A percentile compares a stretch with the other conserved stretches of the same genome.
Evolutionary conservation across 371 early-diverging fungal species (phyloP).

Genomic region (Mucor ambiguus): DNA sequence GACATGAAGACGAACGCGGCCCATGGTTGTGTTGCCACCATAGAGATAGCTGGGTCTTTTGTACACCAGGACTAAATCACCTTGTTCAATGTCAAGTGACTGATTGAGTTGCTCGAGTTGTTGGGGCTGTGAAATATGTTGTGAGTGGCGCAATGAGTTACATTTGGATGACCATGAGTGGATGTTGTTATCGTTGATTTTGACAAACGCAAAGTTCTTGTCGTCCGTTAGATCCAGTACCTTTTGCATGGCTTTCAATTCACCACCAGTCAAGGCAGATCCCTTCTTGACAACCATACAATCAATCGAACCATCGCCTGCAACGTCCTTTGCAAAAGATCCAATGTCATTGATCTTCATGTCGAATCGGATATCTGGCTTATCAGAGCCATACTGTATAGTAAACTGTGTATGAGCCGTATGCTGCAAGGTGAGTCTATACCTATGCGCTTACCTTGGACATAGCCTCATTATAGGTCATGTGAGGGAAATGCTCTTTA

Average conservation of each 20-base stretch:
- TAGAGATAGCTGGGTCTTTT: conserved; percentile 59
- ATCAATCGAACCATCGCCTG: conserved; percentile 33
- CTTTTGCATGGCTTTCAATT: conserved; percentile 41
- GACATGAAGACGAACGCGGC: conserved; percentile 67
- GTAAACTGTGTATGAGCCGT: background rate
- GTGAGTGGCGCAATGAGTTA: conserved; percentile 32
- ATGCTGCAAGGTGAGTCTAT: background rate
- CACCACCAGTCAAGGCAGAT: conserved; percentile 36
- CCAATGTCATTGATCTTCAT: conserved; percentile 64
- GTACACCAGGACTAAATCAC: conserved; percentile 64
- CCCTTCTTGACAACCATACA: conserved; percentile 53
- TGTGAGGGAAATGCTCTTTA: conserved; percentile 58
- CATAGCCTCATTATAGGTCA: conserved; percentile 87
- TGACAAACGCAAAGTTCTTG: conserved; percentile 53
- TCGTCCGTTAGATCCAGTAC: conserved; percentile 30
- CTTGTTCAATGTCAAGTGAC: conserved; percentile 45
- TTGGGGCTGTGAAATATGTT: conserved; percentile 22
- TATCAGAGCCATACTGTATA: conserved; percentile 87
- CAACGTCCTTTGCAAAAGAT: conserved; percentile 26
- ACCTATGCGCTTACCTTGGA: conserved; percentile 42
- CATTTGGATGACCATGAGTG: conserved; percentile 58
- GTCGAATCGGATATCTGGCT: conserved; percentile 85
- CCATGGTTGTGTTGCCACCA: conserved; percentile 80
- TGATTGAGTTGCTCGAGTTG: conserved; percentile 24
- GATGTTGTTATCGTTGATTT: conserved; percentile 59